Evolutionary conservation across 1,284 basidiomycete species (phyloP), one percentile per base, ranked within the genome.

Genomic region (Microbotryum scabiosae): DNA sequence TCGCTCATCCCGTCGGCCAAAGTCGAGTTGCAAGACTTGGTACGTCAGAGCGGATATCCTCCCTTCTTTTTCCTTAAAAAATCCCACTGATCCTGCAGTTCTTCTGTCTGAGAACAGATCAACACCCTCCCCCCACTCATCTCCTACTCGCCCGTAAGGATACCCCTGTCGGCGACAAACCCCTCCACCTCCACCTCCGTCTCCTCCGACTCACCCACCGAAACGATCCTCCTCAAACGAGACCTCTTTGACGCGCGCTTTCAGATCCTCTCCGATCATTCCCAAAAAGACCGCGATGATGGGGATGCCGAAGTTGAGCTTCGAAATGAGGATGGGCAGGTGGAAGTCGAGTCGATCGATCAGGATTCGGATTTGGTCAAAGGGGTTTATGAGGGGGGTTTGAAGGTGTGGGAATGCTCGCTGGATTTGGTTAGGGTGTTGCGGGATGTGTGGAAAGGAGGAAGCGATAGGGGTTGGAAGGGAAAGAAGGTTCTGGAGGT

Each of bases 361-460:
- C 82, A 86, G 1, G 85, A 88, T 0, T 91, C 90, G 0, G 94
- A 97, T 75, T 81, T 98, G 14, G 83, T 97, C 12, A 89, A 92
- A 1, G 86, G 91, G 0, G 81, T 92, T 0, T 97, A 98, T 72
- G 94, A 97, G 76, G 94, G 94, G 18, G 94, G 94, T 0, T 75
- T 98, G 59, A 97, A 97, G 76, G 97, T 92, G 3, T 98, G 94
- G 94, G 94, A 98, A 75, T 96, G 91, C 65, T 88, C 89, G 44
- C 75, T 93, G 18, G 94, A 97, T 75, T 79, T 98, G 0, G 88
- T 87, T 54, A 6, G 61, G 59, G n/a, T 60, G 14, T 41, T 41
- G 43, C 44, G 44, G 23, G 26, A 51, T 49, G 46, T 61, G 48
- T 41, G 25, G 18, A 12, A 52, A 55, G 21, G 56, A 45, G 20